A percentile compares a stretch with the other conserved stretches of the same genome.
Evolutionary conservation across 768 basidiomycete genomes (phyloP).

Genomic region (Heimioporus sp.): DNA sequence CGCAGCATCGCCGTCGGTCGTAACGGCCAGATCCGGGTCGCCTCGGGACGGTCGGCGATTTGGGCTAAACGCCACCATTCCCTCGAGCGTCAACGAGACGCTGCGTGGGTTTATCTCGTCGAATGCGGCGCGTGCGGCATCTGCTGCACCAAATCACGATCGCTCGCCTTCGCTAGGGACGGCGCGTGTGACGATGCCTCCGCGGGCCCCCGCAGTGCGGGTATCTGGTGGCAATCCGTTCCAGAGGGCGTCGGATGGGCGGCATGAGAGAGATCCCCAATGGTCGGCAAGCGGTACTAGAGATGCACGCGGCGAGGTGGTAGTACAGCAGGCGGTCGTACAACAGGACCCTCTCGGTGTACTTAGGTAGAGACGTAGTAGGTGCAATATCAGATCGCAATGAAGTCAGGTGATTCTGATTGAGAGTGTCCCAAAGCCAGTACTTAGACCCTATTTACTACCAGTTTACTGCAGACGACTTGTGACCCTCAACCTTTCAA

Average conservation of each 20-base stretch:
- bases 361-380: slow-evolving; percentile 16
- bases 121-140: slow-evolving; percentile 4
- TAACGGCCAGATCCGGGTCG: slow-evolving; percentile 18
- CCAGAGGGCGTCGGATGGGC: slow-evolving; percentile 18
- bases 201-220: slow-evolving; percentile 23
- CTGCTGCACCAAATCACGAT: slow-evolving; percentile 6
- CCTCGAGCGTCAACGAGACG: slow-evolving; percentile 20
- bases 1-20: slow-evolving; percentile 21
- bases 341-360: slow-evolving; percentile 32
- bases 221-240: slow-evolving; percentile 30
- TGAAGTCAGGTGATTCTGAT: too few relatives aligned
- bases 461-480: too few relatives aligned
- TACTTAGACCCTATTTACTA: too few relatives aligned
- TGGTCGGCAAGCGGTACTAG: slow-evolving; percentile 1
- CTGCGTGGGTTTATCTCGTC: slow-evolving; percentile 21
- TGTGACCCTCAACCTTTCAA: too few relatives aligned
- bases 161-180: slow-evolving; percentile 14
- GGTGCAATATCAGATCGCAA: too few relatives aligned
- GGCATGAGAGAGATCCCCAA: slow-evolving; percentile 1
- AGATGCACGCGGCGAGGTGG: slow-evolving; percentile 8
- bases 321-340: slow-evolving; percentile 10
- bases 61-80: slow-evolving; percentile 7
- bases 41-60: slow-evolving; percentile 17
- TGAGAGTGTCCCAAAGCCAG: too few relatives aligned
- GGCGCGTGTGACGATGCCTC: slow-evolving; percentile 10